These are phyloP conservation scores for Solanum microdontum DNA, from an alignment of 257 asterid genomes.

Conservation along the genomic window DNA sequence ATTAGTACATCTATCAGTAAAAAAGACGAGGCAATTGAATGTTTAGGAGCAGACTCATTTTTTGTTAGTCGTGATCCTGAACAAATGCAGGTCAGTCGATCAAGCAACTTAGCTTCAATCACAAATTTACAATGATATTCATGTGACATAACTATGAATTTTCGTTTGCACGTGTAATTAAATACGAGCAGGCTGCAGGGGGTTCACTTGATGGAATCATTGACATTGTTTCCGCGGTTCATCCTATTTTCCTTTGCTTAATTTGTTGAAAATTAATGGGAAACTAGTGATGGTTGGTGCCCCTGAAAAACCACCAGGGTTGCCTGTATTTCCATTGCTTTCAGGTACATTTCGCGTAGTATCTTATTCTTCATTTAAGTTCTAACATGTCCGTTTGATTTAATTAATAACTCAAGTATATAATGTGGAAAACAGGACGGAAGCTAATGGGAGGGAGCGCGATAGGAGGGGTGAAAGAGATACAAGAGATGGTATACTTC, in stretches of 20 bases:
- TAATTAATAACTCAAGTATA: not conserved
- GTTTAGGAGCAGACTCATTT: conserved; percentile 34
- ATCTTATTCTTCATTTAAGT: not conserved
- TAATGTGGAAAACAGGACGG: conserved; percentile 4
- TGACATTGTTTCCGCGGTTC: conserved; percentile 26
- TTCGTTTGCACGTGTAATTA: not conserved
- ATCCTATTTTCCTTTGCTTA: conserved; percentile 17
- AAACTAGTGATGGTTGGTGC: conserved; percentile 25
- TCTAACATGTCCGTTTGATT: not conserved
- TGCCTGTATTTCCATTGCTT: conserved; percentile 21
- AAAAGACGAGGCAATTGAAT: conserved; percentile 26
- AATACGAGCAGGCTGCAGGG: conserved; percentile 11
- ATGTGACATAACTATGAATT: not conserved
- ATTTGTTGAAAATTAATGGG: conserved; percentile 18
- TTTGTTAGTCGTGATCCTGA: conserved; percentile 31
- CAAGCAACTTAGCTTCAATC: not conserved
- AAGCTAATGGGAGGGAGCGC: conserved; percentile 11
- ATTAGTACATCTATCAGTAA: conserved; percentile 31
- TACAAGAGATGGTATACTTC: conserved; percentile 16
- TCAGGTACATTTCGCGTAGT: not conserved
- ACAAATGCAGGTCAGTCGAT: conserved; percentile 16
- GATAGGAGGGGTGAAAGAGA: conserved; percentile 16
- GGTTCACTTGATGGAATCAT: conserved; percentile 29
- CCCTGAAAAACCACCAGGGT: conserved; percentile 11
- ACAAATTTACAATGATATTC: not conserved